These are phyloP conservation scores for Cercospora zeina DNA, from an alignment of 2,329 filamentous ascomycete genomes.

Conservation along the genomic window DNA sequence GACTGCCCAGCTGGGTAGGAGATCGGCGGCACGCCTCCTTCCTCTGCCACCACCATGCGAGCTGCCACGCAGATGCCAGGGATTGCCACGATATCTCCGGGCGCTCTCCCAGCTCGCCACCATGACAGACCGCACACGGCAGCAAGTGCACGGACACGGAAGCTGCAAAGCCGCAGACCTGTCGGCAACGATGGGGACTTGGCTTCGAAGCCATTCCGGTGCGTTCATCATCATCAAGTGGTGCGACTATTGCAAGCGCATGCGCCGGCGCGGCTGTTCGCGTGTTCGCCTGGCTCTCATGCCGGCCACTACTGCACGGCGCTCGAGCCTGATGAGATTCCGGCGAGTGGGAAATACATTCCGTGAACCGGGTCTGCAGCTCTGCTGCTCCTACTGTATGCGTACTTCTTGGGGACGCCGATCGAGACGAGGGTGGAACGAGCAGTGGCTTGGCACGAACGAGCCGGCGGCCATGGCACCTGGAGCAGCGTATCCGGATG, in stretches of 20 bases:
- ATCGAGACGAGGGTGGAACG: neutral
- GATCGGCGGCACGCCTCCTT: neutral
- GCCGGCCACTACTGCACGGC: constrained; percentile 14
- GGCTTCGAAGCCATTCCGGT: neutral
- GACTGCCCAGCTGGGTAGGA: neutral
- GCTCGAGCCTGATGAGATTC: neutral
- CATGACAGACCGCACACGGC: neutral
- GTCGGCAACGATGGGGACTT: neutral
- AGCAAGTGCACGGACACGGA: neutral
- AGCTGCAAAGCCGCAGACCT: neutral
- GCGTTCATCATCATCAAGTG: neutral
- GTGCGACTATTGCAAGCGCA: neutral
- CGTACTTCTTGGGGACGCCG: neutral
- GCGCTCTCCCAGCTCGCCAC: neutral
- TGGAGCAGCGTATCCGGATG: constrained; percentile 1
- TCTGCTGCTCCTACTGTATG: neutral
- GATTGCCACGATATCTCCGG: constrained; percentile 7
- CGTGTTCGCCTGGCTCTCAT: neutral
- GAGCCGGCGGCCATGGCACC: neutral
- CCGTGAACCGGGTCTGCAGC: constrained; percentile 1
- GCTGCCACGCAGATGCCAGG: constrained; percentile 3
- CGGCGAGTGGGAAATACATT: neutral
- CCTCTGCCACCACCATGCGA: constrained; percentile 12
- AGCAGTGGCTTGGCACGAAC: neutral
- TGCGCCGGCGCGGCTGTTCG: neutral